phyloP scores from a whole-genome alignment of 2,329 filamentous ascomycete species.

The Paecilomyces variotii region DNA sequence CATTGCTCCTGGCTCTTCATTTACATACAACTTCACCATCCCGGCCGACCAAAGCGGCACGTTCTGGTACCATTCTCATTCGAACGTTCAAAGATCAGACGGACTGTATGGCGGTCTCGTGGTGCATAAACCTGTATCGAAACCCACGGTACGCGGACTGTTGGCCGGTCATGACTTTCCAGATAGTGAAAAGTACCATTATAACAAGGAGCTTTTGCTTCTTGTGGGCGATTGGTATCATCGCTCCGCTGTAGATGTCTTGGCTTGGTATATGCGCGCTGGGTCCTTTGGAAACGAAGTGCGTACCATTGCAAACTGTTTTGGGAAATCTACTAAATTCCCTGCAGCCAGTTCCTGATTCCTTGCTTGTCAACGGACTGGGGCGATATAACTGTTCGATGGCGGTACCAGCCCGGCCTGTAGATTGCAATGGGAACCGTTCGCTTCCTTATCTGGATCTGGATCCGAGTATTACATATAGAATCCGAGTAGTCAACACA shows the following conservation, averaged over 20 bases:
- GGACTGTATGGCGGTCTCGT: slow-evolving; percentile 42
- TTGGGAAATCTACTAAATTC: neutral
- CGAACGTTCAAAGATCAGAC: slow-evolving; percentile 35
- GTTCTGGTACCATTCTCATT: slow-evolving; percentile 45
- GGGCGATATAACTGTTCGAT: slow-evolving; percentile 40
- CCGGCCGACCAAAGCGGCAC: slow-evolving; percentile 34
- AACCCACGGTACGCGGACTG: slow-evolving; percentile 11
- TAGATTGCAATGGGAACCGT: slow-evolving; percentile 33
- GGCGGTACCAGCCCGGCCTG: slow-evolving; percentile 37
- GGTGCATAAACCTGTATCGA: slow-evolving; percentile 33
- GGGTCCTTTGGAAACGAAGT: slow-evolving; percentile 39
- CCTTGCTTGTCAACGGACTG: slow-evolving; percentile 40
- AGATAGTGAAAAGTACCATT: slow-evolving; percentile 11
- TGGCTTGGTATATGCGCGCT: slow-evolving; percentile 37
- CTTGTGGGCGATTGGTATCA: slow-evolving; percentile 46
- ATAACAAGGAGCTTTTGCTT: slow-evolving; percentile 37
- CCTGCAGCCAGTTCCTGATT: slow-evolving; percentile 41
- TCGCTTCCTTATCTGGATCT: slow-evolving; percentile 18
- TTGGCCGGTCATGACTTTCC: slow-evolving; percentile 3
- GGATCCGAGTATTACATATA: slow-evolving; percentile 18
- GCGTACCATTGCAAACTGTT: neutral
- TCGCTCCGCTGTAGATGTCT: slow-evolving; percentile 30
- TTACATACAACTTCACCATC: slow-evolving; percentile 35
- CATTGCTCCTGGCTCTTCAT: slow-evolving; percentile 52
- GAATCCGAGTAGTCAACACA: slow-evolving; percentile 38